Evolutionary conservation across 1,139 yeast species (phyloP).

Genomic region (Protomyces inouyei): DNA sequence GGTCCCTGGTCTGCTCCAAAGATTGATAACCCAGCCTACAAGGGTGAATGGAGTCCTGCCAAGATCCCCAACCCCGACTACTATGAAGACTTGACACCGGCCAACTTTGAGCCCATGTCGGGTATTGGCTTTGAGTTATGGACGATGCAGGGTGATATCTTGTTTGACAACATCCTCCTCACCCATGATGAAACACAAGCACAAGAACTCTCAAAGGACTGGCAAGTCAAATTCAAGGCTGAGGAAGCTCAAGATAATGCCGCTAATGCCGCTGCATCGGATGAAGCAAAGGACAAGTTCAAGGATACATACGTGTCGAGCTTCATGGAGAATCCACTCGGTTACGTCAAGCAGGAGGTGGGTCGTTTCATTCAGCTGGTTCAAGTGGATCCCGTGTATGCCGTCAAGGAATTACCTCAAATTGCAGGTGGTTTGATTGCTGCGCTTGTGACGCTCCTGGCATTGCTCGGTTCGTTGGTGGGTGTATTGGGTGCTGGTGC

Average conservation of each 20-base stretch:
- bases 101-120: constrained; percentile 63
- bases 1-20: constrained; percentile 74
- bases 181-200: constrained; percentile 83
- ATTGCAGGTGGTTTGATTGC: constrained; percentile 36
- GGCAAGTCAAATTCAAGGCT: constrained; percentile 53
- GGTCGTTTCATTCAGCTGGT: constrained; percentile 39
- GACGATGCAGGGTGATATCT: constrained; percentile 71
- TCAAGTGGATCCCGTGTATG: constrained; percentile 38
- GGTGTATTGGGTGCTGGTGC: constrained; percentile 12
- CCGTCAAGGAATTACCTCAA: constrained; percentile 40
- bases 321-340: constrained; percentile 40
- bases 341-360: constrained; percentile 37
- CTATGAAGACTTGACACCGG: constrained; percentile 55
- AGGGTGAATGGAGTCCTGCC: constrained; percentile 75
- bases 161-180: constrained; percentile 77
- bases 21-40: constrained; percentile 66
- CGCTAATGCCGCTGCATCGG: constrained; percentile 36
- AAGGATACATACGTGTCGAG: constrained; percentile 25
- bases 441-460: constrained; percentile 35
- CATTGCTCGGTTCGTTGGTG: constrained; percentile 30
- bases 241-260: constrained; percentile 47
- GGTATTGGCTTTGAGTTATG: constrained; percentile 86
- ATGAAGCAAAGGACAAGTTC: constrained; percentile 29
- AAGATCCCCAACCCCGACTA: constrained; percentile 63
- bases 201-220: constrained; percentile 70